These are phyloP conservation scores for Cutaneotrichosporon sp. DNA, from an alignment of 1,284 basidiomycete species.

Conservation along the genomic window DNA sequence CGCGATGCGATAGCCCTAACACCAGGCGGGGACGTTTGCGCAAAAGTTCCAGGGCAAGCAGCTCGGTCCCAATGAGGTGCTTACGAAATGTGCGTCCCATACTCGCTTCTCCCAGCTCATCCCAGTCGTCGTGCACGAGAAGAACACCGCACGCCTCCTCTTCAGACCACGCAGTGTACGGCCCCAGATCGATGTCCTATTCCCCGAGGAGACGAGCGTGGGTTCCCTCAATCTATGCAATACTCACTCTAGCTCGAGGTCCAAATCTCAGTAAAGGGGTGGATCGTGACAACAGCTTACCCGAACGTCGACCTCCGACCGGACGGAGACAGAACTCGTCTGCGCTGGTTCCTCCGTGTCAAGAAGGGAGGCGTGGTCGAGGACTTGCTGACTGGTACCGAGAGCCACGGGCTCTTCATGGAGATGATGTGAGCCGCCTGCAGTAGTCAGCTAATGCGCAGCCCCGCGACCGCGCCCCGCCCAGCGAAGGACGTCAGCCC, in stretches of 20 bases:
- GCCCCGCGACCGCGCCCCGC: conserved; percentile 2
- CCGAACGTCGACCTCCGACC: conserved; percentile 32
- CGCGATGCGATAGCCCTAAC: background rate
- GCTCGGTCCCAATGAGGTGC: conserved; percentile 37
- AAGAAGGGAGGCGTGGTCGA: conserved; percentile 35
- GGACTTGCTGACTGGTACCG: conserved; percentile 39
- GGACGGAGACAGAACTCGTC: conserved; percentile 24
- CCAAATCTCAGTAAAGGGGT: conserved; percentile 34
- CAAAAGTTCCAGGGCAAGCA: conserved; percentile 36
- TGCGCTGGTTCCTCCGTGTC: conserved; percentile 43
- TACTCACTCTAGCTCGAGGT: conserved; percentile 34
- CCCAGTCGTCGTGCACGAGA: conserved; percentile 28
- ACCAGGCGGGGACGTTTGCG: conserved; percentile 29
- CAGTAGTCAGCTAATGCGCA: background rate
- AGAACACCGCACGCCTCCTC: conserved; percentile 33
- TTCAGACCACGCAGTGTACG: conserved; percentile 40
- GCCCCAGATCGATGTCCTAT: conserved; percentile 37
- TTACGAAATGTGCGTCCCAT: conserved; percentile 33
- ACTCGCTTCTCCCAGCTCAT: background rate
- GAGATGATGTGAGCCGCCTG: conserved; percentile 32
- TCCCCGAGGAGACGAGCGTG: conserved; percentile 35
- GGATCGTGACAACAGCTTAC: conserved; percentile 40
- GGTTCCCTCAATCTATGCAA: conserved; percentile 1
- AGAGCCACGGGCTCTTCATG: conserved; percentile 34
- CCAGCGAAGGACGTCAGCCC: conserved; percentile 19